Conservation (phyloP, 768 basidiomycete genomes). For the Suillus clintonianus region DNA sequence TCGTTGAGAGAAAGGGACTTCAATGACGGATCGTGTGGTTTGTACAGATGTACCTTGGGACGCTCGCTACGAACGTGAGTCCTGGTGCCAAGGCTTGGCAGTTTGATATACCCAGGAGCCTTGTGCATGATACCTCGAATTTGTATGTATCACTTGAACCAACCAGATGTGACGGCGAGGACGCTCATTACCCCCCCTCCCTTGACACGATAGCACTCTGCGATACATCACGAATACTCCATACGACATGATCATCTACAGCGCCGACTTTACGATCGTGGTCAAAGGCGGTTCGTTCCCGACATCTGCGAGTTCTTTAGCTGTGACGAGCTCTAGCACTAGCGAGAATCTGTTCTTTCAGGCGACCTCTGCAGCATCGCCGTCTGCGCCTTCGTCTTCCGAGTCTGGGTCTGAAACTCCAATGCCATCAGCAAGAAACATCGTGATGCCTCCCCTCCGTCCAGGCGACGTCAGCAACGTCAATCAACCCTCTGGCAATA, state of each 20-base stretch:
- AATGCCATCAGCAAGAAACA: no score
- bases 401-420: neutral
- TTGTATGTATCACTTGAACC: constrained; percentile 29
- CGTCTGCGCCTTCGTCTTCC: neutral
- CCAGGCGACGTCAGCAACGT: constrained; percentile 7
- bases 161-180: neutral
- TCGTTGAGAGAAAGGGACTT: neutral
- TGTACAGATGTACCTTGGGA: constrained; percentile 40
- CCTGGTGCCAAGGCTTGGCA: constrained; percentile 26
- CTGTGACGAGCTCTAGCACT: neutral
- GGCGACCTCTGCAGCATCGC: neutral
- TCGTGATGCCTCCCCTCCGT: neutral
- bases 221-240: constrained; percentile 33
- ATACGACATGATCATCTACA: constrained; percentile 39
- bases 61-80: constrained; percentile 46
- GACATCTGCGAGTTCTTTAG: neutral
- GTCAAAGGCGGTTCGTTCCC: neutral
- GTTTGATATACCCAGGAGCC: constrained; percentile 33
- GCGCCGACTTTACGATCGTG: constrained; percentile 51
- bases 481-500: constrained; percentile 3
- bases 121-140: constrained; percentile 24
- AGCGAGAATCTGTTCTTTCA: neutral
- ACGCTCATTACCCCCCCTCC: neutral
- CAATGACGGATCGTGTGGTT: neutral
- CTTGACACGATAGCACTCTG: constrained; percentile 28